Evolutionary conservation across 1,284 basidiomycete species (phyloP), one percentile per base, ranked within the genome.

Genomic region (Phenoliferia sp.): DNA sequence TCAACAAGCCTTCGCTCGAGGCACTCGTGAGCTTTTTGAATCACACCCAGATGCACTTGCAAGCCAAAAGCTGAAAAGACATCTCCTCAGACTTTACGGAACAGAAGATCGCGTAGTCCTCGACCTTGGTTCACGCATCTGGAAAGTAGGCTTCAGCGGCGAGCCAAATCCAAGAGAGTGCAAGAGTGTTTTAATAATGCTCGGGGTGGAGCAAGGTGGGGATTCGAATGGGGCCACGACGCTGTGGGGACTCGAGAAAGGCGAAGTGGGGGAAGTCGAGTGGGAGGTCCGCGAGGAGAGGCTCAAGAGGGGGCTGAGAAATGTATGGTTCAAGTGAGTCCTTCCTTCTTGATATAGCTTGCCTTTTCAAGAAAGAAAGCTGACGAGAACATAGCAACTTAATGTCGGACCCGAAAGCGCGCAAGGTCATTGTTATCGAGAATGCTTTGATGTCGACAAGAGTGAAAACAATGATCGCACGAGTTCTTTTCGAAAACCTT

Each of bases 391-490:
- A 2, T 76, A 94, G 93, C 75, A 89, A 92, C 65, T 84, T 99
- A 57, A 84, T 97, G 78, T 90, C 90, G 69, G 96, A 98, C 77
- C 90, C 94, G 0, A 95, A 93, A 78, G 88, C 91, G 39, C 86
- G 95, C 60, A 96, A 95, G 78, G 88, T 99, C 65, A 90, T 98
- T 61, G 77, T 99, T 32, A 83, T 95, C 7, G 94, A 98, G 79
- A 90, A 92, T 77, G 90, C 95, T 0, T 81, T 96, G 59, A 81
- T 96, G 16, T 91, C 94, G 0, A 80, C 90, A 2, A 85, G 88
- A 69, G 87, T 97, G 76, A 96, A 96, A 79, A 90, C 94, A 59
- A 86, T 87, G 70, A 85, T 99, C 59, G 91, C 92, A 6, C 85
- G 87, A 61, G 86, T 92, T 52, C 81, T 99, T 15, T 97, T 99